Evolutionary conservation across 2,329 filamentous ascomycete species (phyloP).

Genomic region (Penicillium sp.): DNA sequence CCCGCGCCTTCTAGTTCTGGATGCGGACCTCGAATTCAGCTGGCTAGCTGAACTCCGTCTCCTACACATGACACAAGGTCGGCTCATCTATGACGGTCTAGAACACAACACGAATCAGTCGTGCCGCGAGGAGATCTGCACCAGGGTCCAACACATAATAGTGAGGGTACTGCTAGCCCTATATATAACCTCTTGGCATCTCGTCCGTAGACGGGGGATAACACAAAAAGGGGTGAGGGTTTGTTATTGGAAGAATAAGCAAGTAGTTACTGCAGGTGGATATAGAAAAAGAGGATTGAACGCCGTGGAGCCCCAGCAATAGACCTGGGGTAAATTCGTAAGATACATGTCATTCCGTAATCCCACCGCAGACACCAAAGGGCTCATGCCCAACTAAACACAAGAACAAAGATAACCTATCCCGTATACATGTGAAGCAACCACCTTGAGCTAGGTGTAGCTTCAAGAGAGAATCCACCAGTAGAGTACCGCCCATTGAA

Average conservation of each 20-base stretch:
- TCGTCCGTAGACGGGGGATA: background rate
- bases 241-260: background rate
- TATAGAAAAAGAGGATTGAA: background rate
- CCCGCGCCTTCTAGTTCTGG: background rate
- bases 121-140: no score
- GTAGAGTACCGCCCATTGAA: constrained; percentile 27
- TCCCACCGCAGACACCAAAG: constrained; percentile 9
- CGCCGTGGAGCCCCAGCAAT: background rate
- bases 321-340: constrained; percentile 3
- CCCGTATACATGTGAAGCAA: constrained; percentile 28
- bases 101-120: no score
- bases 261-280: background rate
- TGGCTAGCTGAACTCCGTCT: background rate
- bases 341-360: constrained; percentile 7
- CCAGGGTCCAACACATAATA: no score
- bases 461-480: constrained; percentile 24
- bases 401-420: constrained; percentile 15
- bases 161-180: no score
- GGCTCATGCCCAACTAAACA: constrained; percentile 7
- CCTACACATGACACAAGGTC: no score
- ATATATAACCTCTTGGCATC: no score
- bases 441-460: constrained; percentile 22
- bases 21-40: background rate
- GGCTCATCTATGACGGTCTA: no score
- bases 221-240: background rate